Evolutionary conservation across 2,329 filamentous ascomycete species (phyloP).

Genomic region (Colletotrichum spaethianum): DNA sequence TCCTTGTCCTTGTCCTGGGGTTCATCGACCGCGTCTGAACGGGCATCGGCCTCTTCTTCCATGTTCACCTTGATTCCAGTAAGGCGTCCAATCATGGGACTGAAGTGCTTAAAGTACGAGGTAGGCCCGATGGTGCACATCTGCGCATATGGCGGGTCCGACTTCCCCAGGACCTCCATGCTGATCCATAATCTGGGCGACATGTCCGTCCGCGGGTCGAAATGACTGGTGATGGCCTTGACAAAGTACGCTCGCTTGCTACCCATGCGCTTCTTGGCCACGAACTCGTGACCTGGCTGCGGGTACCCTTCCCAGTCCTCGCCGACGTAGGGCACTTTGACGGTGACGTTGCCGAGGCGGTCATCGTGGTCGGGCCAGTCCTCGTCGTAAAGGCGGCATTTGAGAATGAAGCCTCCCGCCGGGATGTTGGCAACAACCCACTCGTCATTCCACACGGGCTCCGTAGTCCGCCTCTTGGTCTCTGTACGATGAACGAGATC

Average conservation of each 20-base stretch:
- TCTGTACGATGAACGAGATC: slow-evolving; percentile 80
- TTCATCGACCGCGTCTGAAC: slow-evolving; percentile 44
- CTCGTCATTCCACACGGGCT: slow-evolving; percentile 86
- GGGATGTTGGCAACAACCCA: slow-evolving; percentile 94
- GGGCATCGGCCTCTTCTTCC: slow-evolving; percentile 65
- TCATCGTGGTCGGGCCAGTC: slow-evolving; percentile 90
- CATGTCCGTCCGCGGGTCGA: slow-evolving; percentile 75
- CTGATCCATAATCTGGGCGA: slow-evolving; percentile 80
- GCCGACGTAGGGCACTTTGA: slow-evolving; percentile 72
- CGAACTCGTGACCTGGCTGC: slow-evolving; percentile 70
- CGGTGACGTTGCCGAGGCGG: slow-evolving; percentile 86
- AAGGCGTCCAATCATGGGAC: slow-evolving; percentile 88
- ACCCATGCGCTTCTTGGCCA: slow-evolving; percentile 85
- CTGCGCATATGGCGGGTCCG: slow-evolving; percentile 76
- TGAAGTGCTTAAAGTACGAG: slow-evolving; percentile 86
- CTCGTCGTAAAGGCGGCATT: slow-evolving; percentile 91
- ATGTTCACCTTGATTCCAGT: slow-evolving; percentile 79
- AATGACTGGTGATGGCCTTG: slow-evolving; percentile 75
- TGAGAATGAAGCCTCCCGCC: slow-evolving; percentile 83
- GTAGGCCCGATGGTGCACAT: slow-evolving; percentile 86
- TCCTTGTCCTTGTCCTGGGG: slow-evolving; percentile 46
- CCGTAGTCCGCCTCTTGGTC: slow-evolving; percentile 79
- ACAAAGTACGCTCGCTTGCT: slow-evolving; percentile 90
- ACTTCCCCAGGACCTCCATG: slow-evolving; percentile 83
- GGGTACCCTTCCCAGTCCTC: slow-evolving; percentile 79